Base-by-base conservation (phyloP, 768 basidiomycete genomes). In the Solioccasus polychromus region DNA sequence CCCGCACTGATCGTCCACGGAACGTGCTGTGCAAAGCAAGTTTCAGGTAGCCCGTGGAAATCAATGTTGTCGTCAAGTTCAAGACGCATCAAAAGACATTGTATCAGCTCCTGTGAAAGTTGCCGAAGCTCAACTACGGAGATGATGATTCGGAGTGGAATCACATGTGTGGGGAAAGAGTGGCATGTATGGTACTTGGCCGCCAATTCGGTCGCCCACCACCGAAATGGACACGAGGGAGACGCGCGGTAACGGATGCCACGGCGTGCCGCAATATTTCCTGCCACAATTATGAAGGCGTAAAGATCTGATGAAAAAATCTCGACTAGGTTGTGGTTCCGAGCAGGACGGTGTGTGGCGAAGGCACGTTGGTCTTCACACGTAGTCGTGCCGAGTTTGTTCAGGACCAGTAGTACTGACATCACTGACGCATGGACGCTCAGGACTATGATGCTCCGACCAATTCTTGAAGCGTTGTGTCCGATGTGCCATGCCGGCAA, bases 171-270 rank as follows among this genome's bases (percentile, higher is more conserved):
- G 41, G 39, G 51, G 54, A 48, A 50, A 38, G 39, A 32, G 35
- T 42, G 28, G 45, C 25, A 43, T 26, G 35, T 15, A 40, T n/a
- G n/a, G n/a, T n/a, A n/a, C n/a, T n/a, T n/a, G n/a, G n/a, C n/a
- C n/a, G n/a, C n/a, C n/a, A n/a, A n/a, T n/a, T n/a, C n/a, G n/a
- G n/a, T n/a, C n/a, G n/a, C n/a, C n/a, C n/a, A n/a, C n/a, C n/a
- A n/a, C n/a, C n/a, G n/a, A n/a, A n/a, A n/a, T 39, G 25, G n/a
- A 45, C 58, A 59, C 25, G 57, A 53, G 46, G 48, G 24, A 12
- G 30, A 39, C 14, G 43, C 29, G 48, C 26, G 35, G 47, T 23
- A 36, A 32, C 22, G 35, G 42, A 34, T 12, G 32, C 29, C 28
- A 39, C 43, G 30, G 47, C 29, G 36, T 48, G 44, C 47, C 39